Evolutionary conservation across 441 rosid species (phyloP).

Genomic region (Aleurites moluccanus): DNA sequence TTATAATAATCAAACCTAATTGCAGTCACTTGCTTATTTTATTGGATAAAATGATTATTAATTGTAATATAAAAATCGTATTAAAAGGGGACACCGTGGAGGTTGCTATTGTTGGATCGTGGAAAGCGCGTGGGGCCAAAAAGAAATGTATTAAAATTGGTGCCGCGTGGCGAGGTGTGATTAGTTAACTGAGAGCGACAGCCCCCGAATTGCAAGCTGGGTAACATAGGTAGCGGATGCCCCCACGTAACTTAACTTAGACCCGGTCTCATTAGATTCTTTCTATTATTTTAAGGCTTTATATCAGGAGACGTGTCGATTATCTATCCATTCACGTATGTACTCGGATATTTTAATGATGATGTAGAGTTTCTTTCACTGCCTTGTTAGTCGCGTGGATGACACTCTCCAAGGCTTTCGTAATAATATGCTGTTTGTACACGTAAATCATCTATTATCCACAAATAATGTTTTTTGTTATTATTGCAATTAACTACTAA

Average conservation of each 20-base stretch:
- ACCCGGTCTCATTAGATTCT: conserved; percentile 30
- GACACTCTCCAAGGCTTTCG: background rate
- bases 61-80: background rate
- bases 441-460: no score
- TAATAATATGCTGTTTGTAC: no score
- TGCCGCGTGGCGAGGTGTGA: conserved; percentile 25
- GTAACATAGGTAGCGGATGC: conserved; percentile 27
- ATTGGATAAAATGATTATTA: background rate
- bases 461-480: no score
- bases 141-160: no score
- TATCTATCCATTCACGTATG: conserved; percentile 1
- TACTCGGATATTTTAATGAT: conserved; percentile 1
- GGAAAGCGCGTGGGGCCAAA: conserved; percentile 28
- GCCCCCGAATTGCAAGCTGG: conserved; percentile 18
- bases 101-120: conserved; percentile 13
- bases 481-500: no score
- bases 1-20: background rate
- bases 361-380: background rate
- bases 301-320: background rate
- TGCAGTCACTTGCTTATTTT: background rate
- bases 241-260: conserved; percentile 33
- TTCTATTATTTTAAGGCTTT: background rate
- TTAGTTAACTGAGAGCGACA: conserved; percentile 36
- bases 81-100: conserved; percentile 12
- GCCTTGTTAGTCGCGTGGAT: background rate